These are phyloP conservation scores for Sherardia arvensis DNA, from an alignment of 257 asterid genomes.

Conservation along the genomic window DNA sequence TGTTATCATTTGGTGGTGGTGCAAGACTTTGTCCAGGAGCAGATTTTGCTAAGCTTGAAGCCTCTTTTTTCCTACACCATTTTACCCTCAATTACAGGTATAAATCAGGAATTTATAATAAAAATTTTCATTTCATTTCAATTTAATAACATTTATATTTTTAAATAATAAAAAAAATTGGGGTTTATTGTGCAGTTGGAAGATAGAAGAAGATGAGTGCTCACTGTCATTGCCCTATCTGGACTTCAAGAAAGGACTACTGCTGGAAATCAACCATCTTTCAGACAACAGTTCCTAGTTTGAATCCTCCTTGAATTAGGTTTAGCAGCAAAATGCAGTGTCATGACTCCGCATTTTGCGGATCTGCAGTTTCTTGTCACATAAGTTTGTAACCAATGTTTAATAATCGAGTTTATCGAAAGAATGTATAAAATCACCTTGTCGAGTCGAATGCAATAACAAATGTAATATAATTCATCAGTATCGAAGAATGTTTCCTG, in stretches of 20 bases:
- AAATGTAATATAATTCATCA: background rate
- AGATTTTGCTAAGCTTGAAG: constrained; percentile 62
- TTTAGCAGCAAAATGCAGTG: background rate
- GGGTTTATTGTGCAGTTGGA: constrained; percentile 44
- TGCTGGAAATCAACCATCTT: constrained; percentile 30
- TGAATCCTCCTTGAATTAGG: background rate
- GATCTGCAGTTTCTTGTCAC: background rate
- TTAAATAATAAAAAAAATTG: too few relatives aligned
- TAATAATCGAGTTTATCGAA: too few relatives aligned
- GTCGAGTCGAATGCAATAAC: constrained; percentile 1
- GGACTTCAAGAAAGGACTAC: constrained; percentile 50
- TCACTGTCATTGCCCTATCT: constrained; percentile 53
- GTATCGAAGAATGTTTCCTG: background rate
- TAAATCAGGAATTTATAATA: background rate
- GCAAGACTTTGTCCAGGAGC: constrained; percentile 67
- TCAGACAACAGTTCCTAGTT: background rate
- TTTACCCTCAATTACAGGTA: constrained; percentile 57
- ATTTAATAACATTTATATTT: too few relatives aligned
- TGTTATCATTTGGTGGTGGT: constrained; percentile 68
- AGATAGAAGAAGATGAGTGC: constrained; percentile 36
- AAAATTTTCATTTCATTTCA: background rate
- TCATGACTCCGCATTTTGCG: background rate
- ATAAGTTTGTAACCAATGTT: too few relatives aligned
- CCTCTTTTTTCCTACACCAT: constrained; percentile 71
- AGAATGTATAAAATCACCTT: background rate